phyloP scores from a whole-genome alignment of 1,284 basidiomycete species.

The Heterobasidion irregulare region DNA sequence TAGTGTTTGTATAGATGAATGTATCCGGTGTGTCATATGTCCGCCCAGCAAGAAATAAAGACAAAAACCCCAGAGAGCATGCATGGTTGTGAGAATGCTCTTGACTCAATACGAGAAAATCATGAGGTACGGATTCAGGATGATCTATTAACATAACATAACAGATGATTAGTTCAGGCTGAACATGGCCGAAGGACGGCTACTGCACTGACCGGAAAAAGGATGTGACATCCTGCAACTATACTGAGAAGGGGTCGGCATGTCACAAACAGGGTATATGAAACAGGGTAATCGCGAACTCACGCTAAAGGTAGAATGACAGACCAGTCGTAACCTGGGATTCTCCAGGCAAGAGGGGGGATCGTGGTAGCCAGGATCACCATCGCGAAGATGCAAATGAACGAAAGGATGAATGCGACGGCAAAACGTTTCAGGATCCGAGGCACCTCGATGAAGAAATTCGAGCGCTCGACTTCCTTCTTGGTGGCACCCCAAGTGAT shows the following conservation, averaged over 20 bases:
- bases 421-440: conserved; percentile 72
- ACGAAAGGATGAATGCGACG: conserved; percentile 48
- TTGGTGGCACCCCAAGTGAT: conserved; percentile 77
- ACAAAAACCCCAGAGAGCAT: not conserved
- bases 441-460: conserved; percentile 86
- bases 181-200: conserved; percentile 3
- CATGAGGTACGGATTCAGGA: conserved; percentile 72
- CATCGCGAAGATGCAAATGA: conserved; percentile 40
- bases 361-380: conserved; percentile 42
- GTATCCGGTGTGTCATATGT: no score
- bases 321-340: conserved; percentile 54
- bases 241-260: conserved; percentile 29
- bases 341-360: conserved; percentile 55
- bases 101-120: conserved; percentile 49
- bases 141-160: conserved; percentile 33
- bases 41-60: not conserved
- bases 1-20: no score
- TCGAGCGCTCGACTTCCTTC: conserved; percentile 76
- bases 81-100: no score
- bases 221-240: conserved; percentile 53
- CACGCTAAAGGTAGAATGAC: conserved; percentile 62
- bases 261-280: not conserved
- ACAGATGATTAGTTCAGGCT: not conserved
- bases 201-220: conserved; percentile 49
- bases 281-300: conserved; percentile 18